A percentile compares a stretch with the other conserved stretches of the same genome.
Conservation (phyloP, 2,329 filamentous ascomycete species). For the Penicillium frequentans region DNA sequence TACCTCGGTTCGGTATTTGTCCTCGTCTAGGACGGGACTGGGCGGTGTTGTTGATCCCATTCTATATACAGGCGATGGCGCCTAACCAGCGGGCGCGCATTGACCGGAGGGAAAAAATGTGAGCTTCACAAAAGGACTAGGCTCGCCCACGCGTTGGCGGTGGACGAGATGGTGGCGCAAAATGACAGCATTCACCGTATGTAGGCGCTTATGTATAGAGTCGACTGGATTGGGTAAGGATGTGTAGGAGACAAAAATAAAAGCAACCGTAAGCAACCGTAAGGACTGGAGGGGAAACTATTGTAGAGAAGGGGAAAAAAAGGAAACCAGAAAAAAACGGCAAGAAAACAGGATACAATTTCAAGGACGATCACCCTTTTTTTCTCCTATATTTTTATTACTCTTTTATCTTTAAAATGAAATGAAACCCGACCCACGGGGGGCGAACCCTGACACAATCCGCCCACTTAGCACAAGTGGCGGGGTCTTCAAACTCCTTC, state of each 20-base stretch:
- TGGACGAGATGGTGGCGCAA: constrained; percentile 31
- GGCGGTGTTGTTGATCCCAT: constrained; percentile 7
- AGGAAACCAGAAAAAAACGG: not conserved
- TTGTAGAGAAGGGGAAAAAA: not conserved
- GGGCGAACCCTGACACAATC: constrained; percentile 14
- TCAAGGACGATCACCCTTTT: not conserved
- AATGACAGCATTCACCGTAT: constrained; percentile 31
- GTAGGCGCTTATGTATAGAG: not conserved
- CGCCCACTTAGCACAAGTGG: constrained; percentile 4
- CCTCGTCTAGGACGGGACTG: constrained; percentile 32
- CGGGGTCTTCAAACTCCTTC: not conserved
- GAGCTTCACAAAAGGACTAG: constrained; percentile 16
- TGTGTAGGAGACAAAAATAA: not conserved
- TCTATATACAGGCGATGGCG: constrained; percentile 22
- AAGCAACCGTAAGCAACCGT: not conserved
- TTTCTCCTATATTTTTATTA: not conserved
- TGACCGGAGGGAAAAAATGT: constrained; percentile 5
- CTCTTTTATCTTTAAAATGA: constrained; percentile 6
- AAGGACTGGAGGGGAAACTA: constrained; percentile 6
- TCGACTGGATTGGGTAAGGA: constrained; percentile 10
- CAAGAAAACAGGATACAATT: not conserved
- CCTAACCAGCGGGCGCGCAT: constrained; percentile 26
- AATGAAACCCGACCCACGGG: constrained; percentile 20
- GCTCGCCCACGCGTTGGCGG: constrained; percentile 35
- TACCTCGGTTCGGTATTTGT: constrained; percentile 39